These are phyloP conservation scores for Komagataella pastoris DNA, from an alignment of 805 yeast genomes.

Conservation along the genomic window DNA sequence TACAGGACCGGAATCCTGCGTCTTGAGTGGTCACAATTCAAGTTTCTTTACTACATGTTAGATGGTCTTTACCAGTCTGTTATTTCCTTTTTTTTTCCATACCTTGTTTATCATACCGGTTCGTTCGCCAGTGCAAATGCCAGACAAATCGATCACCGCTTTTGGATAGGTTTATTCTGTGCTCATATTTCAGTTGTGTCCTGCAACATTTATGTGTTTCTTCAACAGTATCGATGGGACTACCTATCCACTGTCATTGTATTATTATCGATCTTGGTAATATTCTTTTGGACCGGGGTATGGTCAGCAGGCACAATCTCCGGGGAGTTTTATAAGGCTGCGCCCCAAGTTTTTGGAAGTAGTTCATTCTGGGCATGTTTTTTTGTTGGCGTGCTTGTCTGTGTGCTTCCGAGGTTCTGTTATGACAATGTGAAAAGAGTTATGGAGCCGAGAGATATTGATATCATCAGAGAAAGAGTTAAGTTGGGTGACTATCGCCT, in stretches of 20 bases:
- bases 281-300: slow-evolving; percentile 71
- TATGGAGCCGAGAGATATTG: slow-evolving; percentile 53
- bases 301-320: slow-evolving; percentile 46
- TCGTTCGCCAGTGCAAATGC: slow-evolving; percentile 28
- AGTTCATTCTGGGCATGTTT: slow-evolving; percentile 52
- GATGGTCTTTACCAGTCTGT: slow-evolving; percentile 69
- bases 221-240: slow-evolving; percentile 71
- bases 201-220: slow-evolving; percentile 51
- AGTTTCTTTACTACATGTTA: slow-evolving; percentile 46
- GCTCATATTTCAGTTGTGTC: slow-evolving; percentile 49
- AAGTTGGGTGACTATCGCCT: slow-evolving; percentile 35
- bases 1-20: slow-evolving; percentile 58
- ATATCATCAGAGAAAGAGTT: slow-evolving; percentile 54
- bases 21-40: slow-evolving; percentile 43
- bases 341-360: slow-evolving; percentile 47
- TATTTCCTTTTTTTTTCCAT: slow-evolving; percentile 56
- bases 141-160: slow-evolving; percentile 46
- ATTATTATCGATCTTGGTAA: slow-evolving; percentile 39
- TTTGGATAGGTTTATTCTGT: slow-evolving; percentile 55
- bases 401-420: slow-evolving; percentile 49
- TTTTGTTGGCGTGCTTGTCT: slow-evolving; percentile 38
- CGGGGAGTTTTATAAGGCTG: slow-evolving; percentile 52
- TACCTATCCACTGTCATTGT: slow-evolving; percentile 44
- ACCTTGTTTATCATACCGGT: slow-evolving; percentile 36
- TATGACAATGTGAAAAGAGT: slow-evolving; percentile 34